These are phyloP conservation scores for Bathelium albidoporum DNA, from an alignment of 495 filamentous ascomycete species.

Conservation along the genomic window DNA sequence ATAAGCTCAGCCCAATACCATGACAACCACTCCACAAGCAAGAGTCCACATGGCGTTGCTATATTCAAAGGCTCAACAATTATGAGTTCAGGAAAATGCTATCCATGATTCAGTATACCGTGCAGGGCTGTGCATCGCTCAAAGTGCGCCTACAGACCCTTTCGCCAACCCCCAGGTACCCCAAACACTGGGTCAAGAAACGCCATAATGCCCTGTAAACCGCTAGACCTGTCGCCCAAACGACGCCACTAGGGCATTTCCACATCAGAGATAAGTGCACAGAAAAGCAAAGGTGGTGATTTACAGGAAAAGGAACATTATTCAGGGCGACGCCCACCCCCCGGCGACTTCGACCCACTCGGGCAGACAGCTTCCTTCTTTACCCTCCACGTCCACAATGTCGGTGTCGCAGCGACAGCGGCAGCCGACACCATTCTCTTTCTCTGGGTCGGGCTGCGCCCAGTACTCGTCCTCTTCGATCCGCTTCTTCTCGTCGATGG, in stretches of 20 bases:
- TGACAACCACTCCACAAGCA: neutral
- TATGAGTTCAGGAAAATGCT: neutral
- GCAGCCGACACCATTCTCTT: conserved; percentile 96
- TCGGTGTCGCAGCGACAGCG: conserved; percentile 97
- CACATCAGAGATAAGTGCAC: conserved; percentile 3
- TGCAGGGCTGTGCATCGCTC: neutral
- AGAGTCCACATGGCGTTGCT: neutral
- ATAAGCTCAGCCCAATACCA: neutral
- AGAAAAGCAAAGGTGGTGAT: neutral
- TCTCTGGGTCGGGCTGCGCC: conserved; percentile 72
- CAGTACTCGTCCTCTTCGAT: conserved; percentile 95
- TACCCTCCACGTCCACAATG: conserved; percentile 93
- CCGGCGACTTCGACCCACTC: conserved; percentile 99
- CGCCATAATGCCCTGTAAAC: neutral
- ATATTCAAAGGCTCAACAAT: neutral
- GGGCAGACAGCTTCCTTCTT: conserved; percentile 84
- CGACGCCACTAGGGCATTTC: neutral
- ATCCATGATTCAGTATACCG: neutral
- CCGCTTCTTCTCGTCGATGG: conserved; percentile 72
- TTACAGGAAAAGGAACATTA: neutral
- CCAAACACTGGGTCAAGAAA: neutral
- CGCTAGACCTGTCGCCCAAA: neutral
- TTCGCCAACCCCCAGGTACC: neutral
- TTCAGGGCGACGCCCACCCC: conserved; percentile 71
- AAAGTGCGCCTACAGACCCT: neutral